Evolutionary conservation across 202 grass and related monocot species (phyloP).

Genomic region (Miscanthus sacchariflorus): DNA sequence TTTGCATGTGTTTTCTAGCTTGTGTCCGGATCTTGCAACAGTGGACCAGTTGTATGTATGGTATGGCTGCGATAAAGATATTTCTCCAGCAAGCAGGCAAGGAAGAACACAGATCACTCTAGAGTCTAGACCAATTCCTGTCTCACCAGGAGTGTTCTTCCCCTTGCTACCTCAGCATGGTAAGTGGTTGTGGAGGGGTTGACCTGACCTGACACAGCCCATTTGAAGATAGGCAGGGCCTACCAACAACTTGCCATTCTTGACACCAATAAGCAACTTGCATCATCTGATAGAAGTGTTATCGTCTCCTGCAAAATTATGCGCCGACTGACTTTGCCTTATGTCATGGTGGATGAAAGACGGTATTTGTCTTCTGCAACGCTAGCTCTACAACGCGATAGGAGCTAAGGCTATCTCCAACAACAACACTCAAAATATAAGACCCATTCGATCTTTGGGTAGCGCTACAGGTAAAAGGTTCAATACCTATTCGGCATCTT

Average conservation of each 20-base stretch:
- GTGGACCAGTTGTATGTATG: neutral
- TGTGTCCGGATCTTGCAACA: neutral
- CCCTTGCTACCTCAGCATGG: slow-evolving; percentile 30
- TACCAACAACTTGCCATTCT: slow-evolving; percentile 40
- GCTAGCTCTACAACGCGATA: slow-evolving; percentile 25
- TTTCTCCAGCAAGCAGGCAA: slow-evolving; percentile 15
- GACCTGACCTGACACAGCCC: slow-evolving; percentile 44
- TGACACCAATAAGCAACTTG: slow-evolving; percentile 24
- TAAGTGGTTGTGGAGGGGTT: slow-evolving; percentile 33
- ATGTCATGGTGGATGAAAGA: slow-evolving; percentile 52
- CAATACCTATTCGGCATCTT: no score
- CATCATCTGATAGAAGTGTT: slow-evolving; percentile 33
- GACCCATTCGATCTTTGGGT: no score
- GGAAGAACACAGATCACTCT: slow-evolving; percentile 44
- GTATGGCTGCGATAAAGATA: slow-evolving; percentile 5
- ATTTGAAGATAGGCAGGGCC: neutral
- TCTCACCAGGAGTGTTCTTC: slow-evolving; percentile 14
- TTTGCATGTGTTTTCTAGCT: neutral
- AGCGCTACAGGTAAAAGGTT: no score
- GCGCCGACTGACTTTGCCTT: neutral
- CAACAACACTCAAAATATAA: no score
- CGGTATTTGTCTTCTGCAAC: slow-evolving; percentile 43
- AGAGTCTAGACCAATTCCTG: slow-evolving; percentile 32
- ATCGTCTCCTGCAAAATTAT: slow-evolving; percentile 26
- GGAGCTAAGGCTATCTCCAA: neutral